phyloP scores from a whole-genome alignment of 805 yeast species.

The Wickerhamiella galacta region DNA sequence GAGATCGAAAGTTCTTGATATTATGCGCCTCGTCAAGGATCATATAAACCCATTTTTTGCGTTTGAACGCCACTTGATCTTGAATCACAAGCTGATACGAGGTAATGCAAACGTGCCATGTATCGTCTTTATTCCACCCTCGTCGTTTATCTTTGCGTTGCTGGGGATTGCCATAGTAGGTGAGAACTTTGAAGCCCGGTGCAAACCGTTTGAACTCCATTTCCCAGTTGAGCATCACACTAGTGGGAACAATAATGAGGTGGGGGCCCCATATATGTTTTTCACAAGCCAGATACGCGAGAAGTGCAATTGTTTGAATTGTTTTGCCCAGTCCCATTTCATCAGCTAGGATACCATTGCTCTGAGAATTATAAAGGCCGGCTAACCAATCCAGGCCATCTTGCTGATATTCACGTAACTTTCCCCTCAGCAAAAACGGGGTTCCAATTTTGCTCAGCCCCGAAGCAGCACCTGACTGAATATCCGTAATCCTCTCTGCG shows the following conservation, averaged over 20 bases:
- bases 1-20: slow-evolving; percentile 88
- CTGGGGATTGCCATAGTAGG: slow-evolving; percentile 93
- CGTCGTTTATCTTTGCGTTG: slow-evolving; percentile 89
- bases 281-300: slow-evolving; percentile 81
- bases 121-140: slow-evolving; percentile 94
- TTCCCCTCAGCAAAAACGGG: slow-evolving; percentile 63
- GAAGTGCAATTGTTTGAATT: slow-evolving; percentile 78
- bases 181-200: slow-evolving; percentile 89
- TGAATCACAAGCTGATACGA: slow-evolving; percentile 96
- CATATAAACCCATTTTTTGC: slow-evolving; percentile 93
- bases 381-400: slow-evolving; percentile 97
- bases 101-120: slow-evolving; percentile 93
- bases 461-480: background rate
- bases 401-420: slow-evolving; percentile 77
- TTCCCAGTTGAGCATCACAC: slow-evolving; percentile 96
- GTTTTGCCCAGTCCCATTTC: slow-evolving; percentile 98
- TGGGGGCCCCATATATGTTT: slow-evolving; percentile 97
- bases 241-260: slow-evolving; percentile 89
- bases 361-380: slow-evolving; percentile 74
- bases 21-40: slow-evolving; percentile 96
- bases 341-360: slow-evolving; percentile 94
- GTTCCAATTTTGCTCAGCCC: slow-evolving; percentile 30
- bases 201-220: slow-evolving; percentile 98
- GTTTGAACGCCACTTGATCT: slow-evolving; percentile 82
- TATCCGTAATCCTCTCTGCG: slow-evolving; percentile 1